phyloP scores from a whole-genome alignment of 495 filamentous ascomycete species.

The Penicillium coffeae region DNA sequence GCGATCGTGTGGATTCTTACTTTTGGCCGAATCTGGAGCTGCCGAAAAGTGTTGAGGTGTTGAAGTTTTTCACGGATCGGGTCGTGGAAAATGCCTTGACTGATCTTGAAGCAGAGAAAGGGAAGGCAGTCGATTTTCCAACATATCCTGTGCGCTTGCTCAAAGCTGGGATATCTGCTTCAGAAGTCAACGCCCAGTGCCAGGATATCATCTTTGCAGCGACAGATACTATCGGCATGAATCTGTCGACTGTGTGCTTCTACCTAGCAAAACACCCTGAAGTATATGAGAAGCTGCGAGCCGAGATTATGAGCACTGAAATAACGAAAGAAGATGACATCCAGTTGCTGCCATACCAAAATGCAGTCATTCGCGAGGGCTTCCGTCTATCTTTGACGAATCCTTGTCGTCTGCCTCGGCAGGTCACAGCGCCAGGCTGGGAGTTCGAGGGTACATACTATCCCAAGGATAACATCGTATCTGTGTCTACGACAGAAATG shows the following conservation, averaged over 20 bases:
- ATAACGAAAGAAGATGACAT: constrained; percentile 22
- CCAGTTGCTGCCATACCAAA: constrained; percentile 35
- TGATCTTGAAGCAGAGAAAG: too few relatives aligned
- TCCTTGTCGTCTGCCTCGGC: constrained; percentile 44
- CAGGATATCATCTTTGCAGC: constrained; percentile 34
- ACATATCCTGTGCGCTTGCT: constrained; percentile 49
- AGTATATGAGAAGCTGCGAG: constrained; percentile 31
- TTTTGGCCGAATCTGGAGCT: too few relatives aligned
- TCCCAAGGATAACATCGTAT: constrained; percentile 43
- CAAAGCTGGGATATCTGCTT: constrained; percentile 35
- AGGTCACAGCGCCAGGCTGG: constrained; percentile 40
- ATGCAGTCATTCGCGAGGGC: constrained; percentile 41
- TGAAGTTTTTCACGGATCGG: constrained; percentile 35
- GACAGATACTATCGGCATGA: constrained; percentile 46
- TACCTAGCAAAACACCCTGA: constrained; percentile 37
- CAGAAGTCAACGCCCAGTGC: too few relatives aligned
- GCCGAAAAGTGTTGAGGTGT: too few relatives aligned
- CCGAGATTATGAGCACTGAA: constrained; percentile 29
- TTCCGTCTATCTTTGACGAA: constrained; percentile 47
- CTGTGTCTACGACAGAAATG: constrained; percentile 35
- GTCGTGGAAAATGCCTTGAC: too few relatives aligned
- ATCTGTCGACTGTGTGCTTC: constrained; percentile 40
- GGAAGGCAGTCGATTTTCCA: constrained; percentile 13
- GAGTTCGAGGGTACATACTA: constrained; percentile 31
- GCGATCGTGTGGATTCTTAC: too few relatives aligned